These are phyloP conservation scores for Cymbomonas tetramitiformis DNA, from an alignment of 139 green algal species.

Conservation along the genomic window DNA sequence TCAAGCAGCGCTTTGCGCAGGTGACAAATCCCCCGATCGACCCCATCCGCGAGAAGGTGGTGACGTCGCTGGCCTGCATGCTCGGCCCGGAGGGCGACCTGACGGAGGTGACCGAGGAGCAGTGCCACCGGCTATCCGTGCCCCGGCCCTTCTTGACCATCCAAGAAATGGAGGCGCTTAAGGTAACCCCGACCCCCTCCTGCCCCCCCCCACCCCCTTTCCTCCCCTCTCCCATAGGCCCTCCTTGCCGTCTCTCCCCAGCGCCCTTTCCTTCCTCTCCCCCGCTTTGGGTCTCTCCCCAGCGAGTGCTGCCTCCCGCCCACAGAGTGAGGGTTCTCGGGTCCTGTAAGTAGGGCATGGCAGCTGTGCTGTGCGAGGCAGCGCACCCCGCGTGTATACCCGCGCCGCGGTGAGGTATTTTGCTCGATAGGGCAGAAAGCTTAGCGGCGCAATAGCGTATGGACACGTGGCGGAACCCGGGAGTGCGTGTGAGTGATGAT, in stretches of 20 bases:
- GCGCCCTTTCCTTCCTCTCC: not conserved
- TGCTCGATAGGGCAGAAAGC: not conserved
- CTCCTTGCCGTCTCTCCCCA: not conserved
- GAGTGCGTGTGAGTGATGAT: too few relatives aligned
- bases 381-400: too few relatives aligned
- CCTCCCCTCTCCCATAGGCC: not conserved
- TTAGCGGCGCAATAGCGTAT: not conserved
- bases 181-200: too few relatives aligned
- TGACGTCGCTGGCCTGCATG: conserved; percentile 77
- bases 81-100: conserved; percentile 83
- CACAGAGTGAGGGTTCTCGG: too few relatives aligned
- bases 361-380: too few relatives aligned
- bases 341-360: too few relatives aligned
- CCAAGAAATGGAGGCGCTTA: conserved; percentile 67
- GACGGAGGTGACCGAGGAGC: conserved; percentile 24
- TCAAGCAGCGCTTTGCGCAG: conserved; percentile 95
- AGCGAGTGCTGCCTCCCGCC: too few relatives aligned
- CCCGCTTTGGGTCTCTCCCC: too few relatives aligned
- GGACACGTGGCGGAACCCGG: too few relatives aligned
- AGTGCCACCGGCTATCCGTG: conserved; percentile 63
- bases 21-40: conserved; percentile 94
- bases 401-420: too few relatives aligned
- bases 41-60: conserved; percentile 81
- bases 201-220: too few relatives aligned
- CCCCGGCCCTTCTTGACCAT: conserved; percentile 59